Percentiles rank a stretch among this genome's conserved stretches.
These are phyloP conservation scores for Cercospora berteroae DNA, from an alignment of 2,329 filamentous ascomycete genomes.

Conservation along the genomic window DNA sequence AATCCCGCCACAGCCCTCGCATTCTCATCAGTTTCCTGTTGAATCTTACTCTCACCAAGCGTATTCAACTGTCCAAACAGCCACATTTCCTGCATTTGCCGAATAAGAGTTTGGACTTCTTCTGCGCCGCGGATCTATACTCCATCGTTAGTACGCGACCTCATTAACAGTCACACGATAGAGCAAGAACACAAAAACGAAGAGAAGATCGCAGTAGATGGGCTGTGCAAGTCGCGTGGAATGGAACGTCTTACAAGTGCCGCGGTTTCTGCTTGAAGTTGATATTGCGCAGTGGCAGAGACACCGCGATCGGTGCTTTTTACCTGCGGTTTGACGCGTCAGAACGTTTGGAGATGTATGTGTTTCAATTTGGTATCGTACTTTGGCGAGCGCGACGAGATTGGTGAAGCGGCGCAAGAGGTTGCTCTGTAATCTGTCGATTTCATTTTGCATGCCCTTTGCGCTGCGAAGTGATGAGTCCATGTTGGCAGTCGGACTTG, in stretches of 20 bases:
- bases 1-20: conserved; percentile 48
- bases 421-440: conserved; percentile 42
- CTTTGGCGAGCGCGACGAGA: conserved; percentile 54
- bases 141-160: not conserved
- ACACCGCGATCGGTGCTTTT: conserved; percentile 54
- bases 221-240: not conserved
- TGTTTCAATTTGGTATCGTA: conserved; percentile 28
- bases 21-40: conserved; percentile 47
- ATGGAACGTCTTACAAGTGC: conserved; percentile 48
- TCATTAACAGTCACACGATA: not conserved
- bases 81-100: conserved; percentile 65
- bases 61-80: conserved; percentile 64
- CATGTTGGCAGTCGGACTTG: conserved; percentile 30
- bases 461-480: conserved; percentile 44
- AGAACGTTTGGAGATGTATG: not conserved
- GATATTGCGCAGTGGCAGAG: conserved; percentile 57
- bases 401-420: conserved; percentile 55
- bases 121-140: conserved; percentile 59
- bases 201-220: not conserved
- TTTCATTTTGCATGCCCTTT: conserved; percentile 43
- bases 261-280: conserved; percentile 59
- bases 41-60: conserved; percentile 45
- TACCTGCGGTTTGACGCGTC: conserved; percentile 37
- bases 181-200: not conserved
- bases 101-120: conserved; percentile 60